Percentiles rank a stretch among this genome's conserved stretches.
These are phyloP conservation scores for Sclerotinia spermophila DNA, from an alignment of 2,329 filamentous ascomycete genomes.

Conservation along the genomic window DNA sequence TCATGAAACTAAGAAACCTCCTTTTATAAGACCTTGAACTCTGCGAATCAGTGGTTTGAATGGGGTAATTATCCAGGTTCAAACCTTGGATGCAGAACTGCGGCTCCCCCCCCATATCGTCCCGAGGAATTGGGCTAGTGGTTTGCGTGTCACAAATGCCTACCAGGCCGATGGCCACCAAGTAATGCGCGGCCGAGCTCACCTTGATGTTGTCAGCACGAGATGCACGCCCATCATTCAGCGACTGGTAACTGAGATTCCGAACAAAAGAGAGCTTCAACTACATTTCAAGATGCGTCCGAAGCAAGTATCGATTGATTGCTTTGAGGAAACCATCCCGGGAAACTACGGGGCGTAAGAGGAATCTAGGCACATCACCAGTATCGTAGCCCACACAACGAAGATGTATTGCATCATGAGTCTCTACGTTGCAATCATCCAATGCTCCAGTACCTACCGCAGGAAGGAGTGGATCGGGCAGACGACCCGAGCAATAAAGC, in stretches of 20 bases:
- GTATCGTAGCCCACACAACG: neutral
- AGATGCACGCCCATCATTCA: neutral
- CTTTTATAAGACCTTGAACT: no score
- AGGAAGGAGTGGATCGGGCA: neutral
- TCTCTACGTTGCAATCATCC: neutral
- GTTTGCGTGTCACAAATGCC: neutral
- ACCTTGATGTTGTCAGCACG: neutral
- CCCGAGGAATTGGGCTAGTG: neutral
- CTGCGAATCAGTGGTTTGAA: no score
- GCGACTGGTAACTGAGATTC: neutral
- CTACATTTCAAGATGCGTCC: neutral
- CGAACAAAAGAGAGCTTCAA: neutral
- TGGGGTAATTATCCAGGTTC: neutral
- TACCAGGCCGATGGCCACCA: neutral
- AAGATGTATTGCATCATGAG: neutral
- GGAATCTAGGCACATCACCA: neutral
- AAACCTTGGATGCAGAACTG: no score
- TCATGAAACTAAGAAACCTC: no score
- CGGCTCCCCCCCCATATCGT: neutral
- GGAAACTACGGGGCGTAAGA: neutral
- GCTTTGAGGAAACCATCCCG: neutral
- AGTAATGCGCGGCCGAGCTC: neutral
- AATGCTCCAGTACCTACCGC: neutral
- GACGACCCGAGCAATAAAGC: neutral
- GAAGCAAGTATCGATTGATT: neutral